phyloP scores from a whole-genome alignment of 495 filamentous ascomycete genomes.

The Podospora pseudopauciseta region DNA sequence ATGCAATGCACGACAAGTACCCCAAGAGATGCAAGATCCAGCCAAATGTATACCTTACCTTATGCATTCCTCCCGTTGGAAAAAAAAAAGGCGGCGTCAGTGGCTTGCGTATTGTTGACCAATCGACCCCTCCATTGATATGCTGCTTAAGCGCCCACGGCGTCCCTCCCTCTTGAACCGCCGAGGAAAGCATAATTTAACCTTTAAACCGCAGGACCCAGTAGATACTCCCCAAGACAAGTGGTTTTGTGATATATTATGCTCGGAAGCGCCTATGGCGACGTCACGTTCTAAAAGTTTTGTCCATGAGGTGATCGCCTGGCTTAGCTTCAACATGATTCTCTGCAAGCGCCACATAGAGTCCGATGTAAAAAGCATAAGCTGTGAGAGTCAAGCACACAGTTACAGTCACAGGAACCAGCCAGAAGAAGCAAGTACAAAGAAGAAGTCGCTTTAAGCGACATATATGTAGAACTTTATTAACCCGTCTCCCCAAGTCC shows the following conservation, averaged over 20 bases:
- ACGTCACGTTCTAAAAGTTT: not conserved
- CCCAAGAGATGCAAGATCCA: not conserved
- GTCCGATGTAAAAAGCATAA: not conserved
- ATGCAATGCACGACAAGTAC: conserved; percentile 2
- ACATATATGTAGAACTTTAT: not conserved
- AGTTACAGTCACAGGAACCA: not conserved
- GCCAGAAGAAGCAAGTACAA: not conserved
- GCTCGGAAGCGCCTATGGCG: not conserved
- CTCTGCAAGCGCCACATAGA: not conserved
- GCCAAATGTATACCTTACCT: not conserved
- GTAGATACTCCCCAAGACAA: not conserved
- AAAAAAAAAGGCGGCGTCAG: not conserved
- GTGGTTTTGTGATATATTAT: not conserved
- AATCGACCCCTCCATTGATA: not conserved
- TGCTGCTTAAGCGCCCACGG: not conserved
- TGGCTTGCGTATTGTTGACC: not conserved
- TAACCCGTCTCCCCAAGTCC: not conserved
- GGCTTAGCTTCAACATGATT: not conserved
- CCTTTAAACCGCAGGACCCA: not conserved
- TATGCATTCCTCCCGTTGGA: not conserved
- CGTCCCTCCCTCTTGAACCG: not conserved
- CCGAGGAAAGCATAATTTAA: not conserved
- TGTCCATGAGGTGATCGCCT: not conserved
- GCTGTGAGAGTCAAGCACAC: not conserved
- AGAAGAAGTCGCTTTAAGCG: not conserved